Percentiles rank a stretch among this genome's conserved stretches.
Conservation (phyloP, 1,139 yeast genomes). For the Taiozyma onychis region DNA sequence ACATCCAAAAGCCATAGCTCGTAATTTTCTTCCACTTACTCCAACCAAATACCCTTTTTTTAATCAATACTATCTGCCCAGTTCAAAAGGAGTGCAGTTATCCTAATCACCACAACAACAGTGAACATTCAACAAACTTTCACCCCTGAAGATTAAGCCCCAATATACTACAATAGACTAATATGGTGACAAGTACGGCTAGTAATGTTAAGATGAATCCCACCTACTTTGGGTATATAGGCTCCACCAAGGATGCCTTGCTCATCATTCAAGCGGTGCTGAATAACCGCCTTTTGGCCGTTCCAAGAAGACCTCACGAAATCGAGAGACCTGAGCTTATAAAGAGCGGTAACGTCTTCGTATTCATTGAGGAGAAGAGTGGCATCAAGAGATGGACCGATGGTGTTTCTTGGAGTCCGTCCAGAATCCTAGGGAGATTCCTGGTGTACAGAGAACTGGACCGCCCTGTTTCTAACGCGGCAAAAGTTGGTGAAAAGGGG, state of each 20-base stretch:
- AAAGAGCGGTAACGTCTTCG: slow-evolving; percentile 74
- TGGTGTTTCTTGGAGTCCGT: slow-evolving; percentile 89
- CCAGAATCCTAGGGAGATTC: slow-evolving; percentile 78
- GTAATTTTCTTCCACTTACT: neutral
- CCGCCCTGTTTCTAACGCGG: slow-evolving; percentile 34
- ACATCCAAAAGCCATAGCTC: neutral
- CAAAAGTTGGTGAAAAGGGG: slow-evolving; percentile 2
- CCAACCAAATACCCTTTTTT: neutral
- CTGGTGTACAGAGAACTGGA: slow-evolving; percentile 78
- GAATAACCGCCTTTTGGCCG: slow-evolving; percentile 55
- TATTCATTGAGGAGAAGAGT: slow-evolving; percentile 75
- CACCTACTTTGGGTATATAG: slow-evolving; percentile 73
- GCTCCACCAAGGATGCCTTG: slow-evolving; percentile 78
- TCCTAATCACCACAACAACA: neutral
- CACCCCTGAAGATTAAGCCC: neutral
- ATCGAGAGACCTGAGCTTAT: slow-evolving; percentile 64
- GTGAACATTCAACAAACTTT: neutral
- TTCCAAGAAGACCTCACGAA: slow-evolving; percentile 78
- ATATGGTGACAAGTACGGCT: slow-evolving; percentile 1
- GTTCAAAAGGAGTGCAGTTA: neutral
- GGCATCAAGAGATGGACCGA: slow-evolving; percentile 95
- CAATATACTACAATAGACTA: neutral
- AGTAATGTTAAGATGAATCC: slow-evolving; percentile 33
- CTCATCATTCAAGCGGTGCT: slow-evolving; percentile 75
- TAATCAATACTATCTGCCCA: neutral